Evolutionary conservation across 2,329 filamentous ascomycete species (phyloP), one percentile per base, ranked within the genome.

Genomic region (Blastomyces emzantsi): DNA sequence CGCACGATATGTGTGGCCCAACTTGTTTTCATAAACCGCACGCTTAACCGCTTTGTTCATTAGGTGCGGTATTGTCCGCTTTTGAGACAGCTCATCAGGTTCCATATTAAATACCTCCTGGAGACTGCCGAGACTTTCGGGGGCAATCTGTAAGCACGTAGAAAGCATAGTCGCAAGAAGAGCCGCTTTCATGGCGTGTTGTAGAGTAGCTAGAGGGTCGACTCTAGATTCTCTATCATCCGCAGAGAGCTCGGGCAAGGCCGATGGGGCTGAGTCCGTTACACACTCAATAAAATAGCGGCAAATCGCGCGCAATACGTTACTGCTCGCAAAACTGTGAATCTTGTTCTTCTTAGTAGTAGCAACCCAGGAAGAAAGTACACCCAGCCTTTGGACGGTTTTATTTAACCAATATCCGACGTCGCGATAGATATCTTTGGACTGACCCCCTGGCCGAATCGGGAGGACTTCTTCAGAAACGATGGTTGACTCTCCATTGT

Each of bases 21-120:
- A 1, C 17, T 39, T 22, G 17, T 15, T 30, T n/a, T 11, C 4
- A 30, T 1, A 62, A 47, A 62, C 39, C 13, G n/a, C 39, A 25
- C 22, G 28, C 19, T 62, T 62, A 22, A 62, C 9, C n/a, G 33
- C 19, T 41, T 62, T 62, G 41, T 62, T 62, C 36, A 62, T 33
- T 7, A 57, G 9, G 9, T 25, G 61, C 5, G 61, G 61, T 33
- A 57, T 30, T 28, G 25, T 36, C 41, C 41, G 43, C 19, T 19
- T 49, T 7, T 15, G 39, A 22, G n/a, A 17, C 30, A 51, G 3
- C 13, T 33, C 17, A 5, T 28, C 9, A 13, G 13, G n/a, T 30
- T 17, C 7, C 13, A 15, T n/a, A 22, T 19, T 9, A 43, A 62
- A 45, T 13, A 19, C 15, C 11, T 15, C 15, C 51, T 30, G 51